A percentile compares a stretch with the other conserved stretches of the same genome.
Conservation (phyloP, 495 filamentous ascomycete species). For the Daldinia bambusicola region DNA sequence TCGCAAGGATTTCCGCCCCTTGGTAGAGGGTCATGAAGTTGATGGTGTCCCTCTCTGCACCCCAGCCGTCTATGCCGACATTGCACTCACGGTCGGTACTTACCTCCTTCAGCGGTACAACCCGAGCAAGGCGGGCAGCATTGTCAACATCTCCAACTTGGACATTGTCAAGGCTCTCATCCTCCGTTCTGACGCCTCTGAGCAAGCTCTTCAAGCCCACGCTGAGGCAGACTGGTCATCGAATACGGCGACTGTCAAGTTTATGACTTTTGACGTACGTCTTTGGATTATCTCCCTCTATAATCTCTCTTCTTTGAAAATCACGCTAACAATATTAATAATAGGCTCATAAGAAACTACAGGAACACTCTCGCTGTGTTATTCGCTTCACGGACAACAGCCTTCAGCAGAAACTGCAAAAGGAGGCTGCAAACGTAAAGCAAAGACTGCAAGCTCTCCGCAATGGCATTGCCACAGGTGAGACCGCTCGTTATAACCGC, state of each 20-base stretch:
- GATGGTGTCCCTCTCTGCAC: constrained; percentile 40
- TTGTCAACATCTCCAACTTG: constrained; percentile 60
- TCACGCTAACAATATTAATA: background rate
- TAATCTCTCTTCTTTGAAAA: no score
- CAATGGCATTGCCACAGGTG: background rate
- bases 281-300: background rate
- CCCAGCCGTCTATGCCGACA: constrained; percentile 70
- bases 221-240: constrained; percentile 3
- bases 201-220: constrained; percentile 3
- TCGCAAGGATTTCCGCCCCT: constrained; percentile 4
- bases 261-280: constrained; percentile 3
- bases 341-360: background rate
- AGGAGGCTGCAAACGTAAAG: background rate
- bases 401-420: constrained; percentile 1
- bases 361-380: constrained; percentile 6
- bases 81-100: constrained; percentile 66
- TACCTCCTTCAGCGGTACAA: constrained; percentile 62
- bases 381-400: background rate
- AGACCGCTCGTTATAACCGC: constrained; percentile 7
- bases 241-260: constrained; percentile 1
- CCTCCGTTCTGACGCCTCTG: background rate
- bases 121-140: constrained; percentile 34
- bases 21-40: constrained; percentile 12
- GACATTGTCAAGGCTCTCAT: constrained; percentile 65
- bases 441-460: constrained; percentile 2